Percentiles rank a stretch among this genome's conserved stretches.
phyloP scores from a whole-genome alignment of 2,329 filamentous ascomycete genomes.

The Eurotiales sp. region DNA sequence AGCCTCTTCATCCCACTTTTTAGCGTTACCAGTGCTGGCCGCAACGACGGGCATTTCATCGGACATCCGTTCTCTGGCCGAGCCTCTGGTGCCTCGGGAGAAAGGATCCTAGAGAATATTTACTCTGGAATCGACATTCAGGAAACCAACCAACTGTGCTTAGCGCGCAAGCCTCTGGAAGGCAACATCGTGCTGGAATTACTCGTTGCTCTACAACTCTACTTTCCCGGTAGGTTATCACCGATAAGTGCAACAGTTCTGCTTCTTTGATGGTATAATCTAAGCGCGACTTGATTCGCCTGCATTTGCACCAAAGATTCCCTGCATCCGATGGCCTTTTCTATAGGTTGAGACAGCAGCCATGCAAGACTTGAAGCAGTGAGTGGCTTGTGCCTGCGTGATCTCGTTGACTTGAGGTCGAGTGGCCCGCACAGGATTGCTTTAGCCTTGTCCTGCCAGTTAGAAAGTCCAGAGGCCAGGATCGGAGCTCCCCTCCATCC shows the following conservation, averaged over 20 bases:
- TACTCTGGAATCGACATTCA: no score
- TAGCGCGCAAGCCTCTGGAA: conserved; percentile 4
- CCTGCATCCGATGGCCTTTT: background rate
- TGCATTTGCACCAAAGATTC: background rate
- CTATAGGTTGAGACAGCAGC: background rate
- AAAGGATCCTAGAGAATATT: no score
- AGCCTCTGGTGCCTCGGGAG: background rate
- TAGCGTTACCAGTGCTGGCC: background rate
- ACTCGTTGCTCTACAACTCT: no score
- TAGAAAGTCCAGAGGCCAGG: conserved; percentile 1
- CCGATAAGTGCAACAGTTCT: background rate
- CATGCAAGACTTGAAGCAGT: conserved; percentile 5
- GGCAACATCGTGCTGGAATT: no score
- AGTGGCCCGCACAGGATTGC: no score
- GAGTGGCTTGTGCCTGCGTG: conserved; percentile 29
- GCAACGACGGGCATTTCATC: no score
- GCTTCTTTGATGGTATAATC: conserved; percentile 1
- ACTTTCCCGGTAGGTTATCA: conserved; percentile 3
- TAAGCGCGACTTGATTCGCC: background rate
- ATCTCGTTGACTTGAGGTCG: conserved; percentile 10
- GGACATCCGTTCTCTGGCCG: no score
- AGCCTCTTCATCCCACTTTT: background rate
- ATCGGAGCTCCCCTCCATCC: conserved; percentile 13
- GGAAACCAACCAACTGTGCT: background rate
- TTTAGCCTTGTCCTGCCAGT: conserved; percentile 14